Percentiles rank a stretch among this genome's conserved stretches.
Evolutionary conservation across 768 basidiomycete genomes (phyloP).

Genomic region (Pleurotus sapidus): DNA sequence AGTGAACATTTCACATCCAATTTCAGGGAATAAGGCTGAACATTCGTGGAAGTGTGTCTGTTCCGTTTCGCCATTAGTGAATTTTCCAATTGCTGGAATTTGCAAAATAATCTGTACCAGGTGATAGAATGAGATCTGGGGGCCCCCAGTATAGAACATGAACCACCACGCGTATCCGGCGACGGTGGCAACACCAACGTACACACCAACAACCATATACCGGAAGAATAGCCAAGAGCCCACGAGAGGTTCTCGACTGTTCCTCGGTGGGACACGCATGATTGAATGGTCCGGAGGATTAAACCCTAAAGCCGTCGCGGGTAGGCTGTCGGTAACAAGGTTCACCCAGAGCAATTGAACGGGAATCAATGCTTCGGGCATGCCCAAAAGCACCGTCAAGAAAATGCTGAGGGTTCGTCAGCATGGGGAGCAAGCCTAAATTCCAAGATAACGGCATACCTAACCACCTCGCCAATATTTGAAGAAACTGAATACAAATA

Average conservation of each 20-base stretch:
- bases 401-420: constrained; percentile 65
- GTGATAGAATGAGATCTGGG: constrained; percentile 91
- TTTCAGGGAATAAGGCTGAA: constrained; percentile 73
- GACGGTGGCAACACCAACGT: constrained; percentile 94
- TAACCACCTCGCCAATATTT: constrained; percentile 97
- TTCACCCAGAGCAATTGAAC: constrained; percentile 99
- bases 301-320: constrained; percentile 96
- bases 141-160: constrained; percentile 83
- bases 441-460: constrained; percentile 23
- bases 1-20: constrained; percentile 96
- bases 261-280: constrained; percentile 92
- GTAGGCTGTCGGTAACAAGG: constrained; percentile 93
- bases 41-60: constrained; percentile 98
- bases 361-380: constrained; percentile 99
- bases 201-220: constrained; percentile 90
- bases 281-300: constrained; percentile 96
- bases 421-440: constrained; percentile 17
- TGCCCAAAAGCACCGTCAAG: constrained; percentile 93
- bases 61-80: not conserved
- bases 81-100: not conserved
- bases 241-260: constrained; percentile 87
- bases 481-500: constrained; percentile 63
- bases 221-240: constrained; percentile 95
- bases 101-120: constrained; percentile 52
- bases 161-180: constrained; percentile 99